Conservation (phyloP, 192 early-diverging fungal species). For the Coemansia sp. region DNA sequence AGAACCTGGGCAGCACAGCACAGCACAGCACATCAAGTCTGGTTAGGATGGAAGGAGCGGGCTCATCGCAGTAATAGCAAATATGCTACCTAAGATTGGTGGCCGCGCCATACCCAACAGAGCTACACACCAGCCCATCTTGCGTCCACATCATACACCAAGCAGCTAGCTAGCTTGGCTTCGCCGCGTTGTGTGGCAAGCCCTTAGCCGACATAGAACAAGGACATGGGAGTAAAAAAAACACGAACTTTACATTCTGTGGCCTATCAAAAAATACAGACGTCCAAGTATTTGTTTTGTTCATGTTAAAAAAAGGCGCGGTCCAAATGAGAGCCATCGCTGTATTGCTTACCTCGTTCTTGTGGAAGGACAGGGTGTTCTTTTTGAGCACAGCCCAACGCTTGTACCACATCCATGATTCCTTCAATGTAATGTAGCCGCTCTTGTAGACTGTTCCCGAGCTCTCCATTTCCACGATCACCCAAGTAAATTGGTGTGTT, state of each 20-base stretch:
- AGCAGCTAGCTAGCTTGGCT: neutral
- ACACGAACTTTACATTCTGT: too few species aligned
- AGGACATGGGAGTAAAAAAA: too few species aligned
- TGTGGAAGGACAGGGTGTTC: constrained; percentile 88
- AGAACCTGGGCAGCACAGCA: neutral
- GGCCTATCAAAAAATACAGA: too few species aligned
- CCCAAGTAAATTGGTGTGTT: constrained; percentile 2
- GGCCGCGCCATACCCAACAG: neutral
- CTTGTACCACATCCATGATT: constrained; percentile 96
- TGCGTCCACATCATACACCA: neutral
- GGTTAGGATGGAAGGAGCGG: neutral
- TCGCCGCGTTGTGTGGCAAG: too few species aligned
- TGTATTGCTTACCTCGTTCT: constrained; percentile 76
- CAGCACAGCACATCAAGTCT: neutral
- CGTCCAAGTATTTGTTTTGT: too few species aligned
- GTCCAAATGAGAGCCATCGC: too few species aligned
- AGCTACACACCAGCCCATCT: neutral
- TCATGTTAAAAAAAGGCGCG: too few species aligned
- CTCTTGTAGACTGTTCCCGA: constrained; percentile 39
- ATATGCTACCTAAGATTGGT: constrained; percentile 59
- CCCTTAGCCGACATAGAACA: too few species aligned
- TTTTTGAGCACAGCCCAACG: constrained; percentile 86
- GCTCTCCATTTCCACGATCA: constrained; percentile 37
- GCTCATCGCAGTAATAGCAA: constrained; percentile 16
- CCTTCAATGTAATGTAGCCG: constrained; percentile 63